Evolutionary conservation across 495 filamentous ascomycete genomes (phyloP).

Genomic region (Ascodesmis nigricans): DNA sequence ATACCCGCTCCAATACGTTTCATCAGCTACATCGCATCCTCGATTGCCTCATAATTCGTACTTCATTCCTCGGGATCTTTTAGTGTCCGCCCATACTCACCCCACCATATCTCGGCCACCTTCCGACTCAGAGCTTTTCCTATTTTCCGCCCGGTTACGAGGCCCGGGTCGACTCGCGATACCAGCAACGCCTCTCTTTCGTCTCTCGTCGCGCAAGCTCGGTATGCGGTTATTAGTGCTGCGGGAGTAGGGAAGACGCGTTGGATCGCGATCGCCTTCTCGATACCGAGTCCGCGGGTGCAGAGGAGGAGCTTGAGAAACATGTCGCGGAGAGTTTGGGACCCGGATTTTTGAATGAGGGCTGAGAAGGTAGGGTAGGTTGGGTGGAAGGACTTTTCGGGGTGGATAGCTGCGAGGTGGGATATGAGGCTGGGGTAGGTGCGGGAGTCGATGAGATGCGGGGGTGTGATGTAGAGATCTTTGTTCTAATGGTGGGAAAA

Average conservation of each 20-base stretch:
- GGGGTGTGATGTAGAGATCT: slow-evolving; percentile 37
- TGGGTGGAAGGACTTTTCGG: slow-evolving; percentile 35
- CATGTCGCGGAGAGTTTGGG: slow-evolving; percentile 48
- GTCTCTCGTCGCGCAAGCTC: slow-evolving; percentile 27
- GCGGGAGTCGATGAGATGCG: slow-evolving; percentile 38
- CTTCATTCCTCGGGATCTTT: no score
- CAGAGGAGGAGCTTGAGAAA: slow-evolving; percentile 82
- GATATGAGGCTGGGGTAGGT: slow-evolving; percentile 48
- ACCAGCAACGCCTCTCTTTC: slow-evolving; percentile 29
- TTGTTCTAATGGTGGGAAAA: no score
- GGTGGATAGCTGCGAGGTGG: slow-evolving; percentile 29
- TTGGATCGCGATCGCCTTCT: slow-evolving; percentile 67
- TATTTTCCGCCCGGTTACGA: slow-evolving; percentile 47
- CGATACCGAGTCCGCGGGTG: slow-evolving; percentile 49
- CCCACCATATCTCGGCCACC: slow-evolving; percentile 54
- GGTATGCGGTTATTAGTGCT: slow-evolving; percentile 45
- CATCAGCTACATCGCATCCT: no score
- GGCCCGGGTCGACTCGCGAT: slow-evolving; percentile 31
- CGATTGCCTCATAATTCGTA: no score
- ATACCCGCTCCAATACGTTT: no score
- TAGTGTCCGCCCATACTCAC: no score
- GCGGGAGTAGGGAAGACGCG: slow-evolving; percentile 50
- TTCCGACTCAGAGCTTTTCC: slow-evolving; percentile 39
- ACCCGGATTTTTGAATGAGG: slow-evolving; percentile 51
- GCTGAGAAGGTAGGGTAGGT: slow-evolving; percentile 51